Evolutionary conservation across 257 asterid species (phyloP), one percentile per base, ranked within the genome.

Genomic region (Haberlea rhodopensis): DNA sequence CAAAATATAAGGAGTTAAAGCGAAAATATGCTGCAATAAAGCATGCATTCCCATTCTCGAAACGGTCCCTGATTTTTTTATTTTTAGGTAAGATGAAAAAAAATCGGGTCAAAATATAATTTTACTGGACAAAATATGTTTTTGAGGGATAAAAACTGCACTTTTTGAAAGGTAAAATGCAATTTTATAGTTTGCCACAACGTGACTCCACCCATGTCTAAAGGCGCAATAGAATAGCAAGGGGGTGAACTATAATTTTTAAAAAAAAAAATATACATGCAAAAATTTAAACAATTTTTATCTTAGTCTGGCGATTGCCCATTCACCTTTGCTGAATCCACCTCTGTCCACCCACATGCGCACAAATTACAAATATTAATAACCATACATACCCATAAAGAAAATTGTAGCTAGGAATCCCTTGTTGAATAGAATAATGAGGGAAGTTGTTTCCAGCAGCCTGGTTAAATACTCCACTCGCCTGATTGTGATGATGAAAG

Each of bases 381-480:
- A 43, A 43, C 20, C 19, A 20, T 32, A 43, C 79, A 26, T 78
- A 91, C 96, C 96, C 98, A 72, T 89, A 92, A 45, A 85, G 84
- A 43, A 43, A 43, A 75, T 84, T 91, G 83, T 87, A 92, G 51
- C 51, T 43, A 71, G 99, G 99, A 62, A 92, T 80, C 61, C 96
- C 97, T 82, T 92, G 98, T 66, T 89, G 98, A 73, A 92, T 79
- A 75, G 90, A 82, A 75, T 92, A 92, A 71, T 89, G 96, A 59
- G 97, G 96, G 78, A 82, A 89, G 31, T 20, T 8, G 20, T 43
- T 43, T 43, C 51, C 20, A 15, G 51, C 20, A 0, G 20, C 19
- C 51, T 43, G 51, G 16, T 43, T 43, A 15, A 43, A 16, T 37
- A 68, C 76, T 27, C 74, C 81, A 20, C 79, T 81, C 5, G 66